phyloP scores from a whole-genome alignment of 1,139 yeast species.

The Zhuliangozyma parablackwelliae region DNA sequence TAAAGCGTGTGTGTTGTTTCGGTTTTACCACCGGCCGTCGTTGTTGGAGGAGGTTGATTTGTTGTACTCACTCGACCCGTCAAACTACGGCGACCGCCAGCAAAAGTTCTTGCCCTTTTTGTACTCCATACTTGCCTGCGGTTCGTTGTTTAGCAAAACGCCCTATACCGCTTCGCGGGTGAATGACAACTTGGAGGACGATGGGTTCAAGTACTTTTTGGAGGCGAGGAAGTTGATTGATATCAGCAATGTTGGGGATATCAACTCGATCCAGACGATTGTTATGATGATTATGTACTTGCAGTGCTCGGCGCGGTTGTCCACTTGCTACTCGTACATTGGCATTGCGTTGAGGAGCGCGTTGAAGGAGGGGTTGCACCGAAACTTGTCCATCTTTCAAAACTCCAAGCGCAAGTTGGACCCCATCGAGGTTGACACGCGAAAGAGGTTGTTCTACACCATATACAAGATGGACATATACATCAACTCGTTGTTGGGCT shows the following conservation, averaged over 20 bases:
- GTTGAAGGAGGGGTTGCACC: conserved; percentile 79
- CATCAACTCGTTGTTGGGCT: conserved; percentile 82
- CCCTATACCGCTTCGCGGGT: conserved; percentile 26
- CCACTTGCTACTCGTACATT: conserved; percentile 87
- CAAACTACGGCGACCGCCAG: conserved; percentile 66
- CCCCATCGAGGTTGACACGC: conserved; percentile 80
- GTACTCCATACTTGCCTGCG: conserved; percentile 54
- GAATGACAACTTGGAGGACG: conserved; percentile 57
- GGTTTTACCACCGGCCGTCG: conserved; percentile 84
- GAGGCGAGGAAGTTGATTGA: conserved; percentile 79
- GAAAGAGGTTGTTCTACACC: conserved; percentile 84
- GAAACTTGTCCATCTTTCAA: conserved; percentile 56
- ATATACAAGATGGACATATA: conserved; percentile 89
- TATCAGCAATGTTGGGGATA: conserved; percentile 46
- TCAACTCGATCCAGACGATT: conserved; percentile 60
- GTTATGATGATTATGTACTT: conserved; percentile 70
- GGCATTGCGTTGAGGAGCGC: conserved; percentile 92
- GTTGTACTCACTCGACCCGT: conserved; percentile 59
- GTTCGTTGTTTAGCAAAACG: conserved; percentile 61
- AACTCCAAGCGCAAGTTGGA: conserved; percentile 52
- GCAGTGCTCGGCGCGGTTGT: conserved; percentile 85
- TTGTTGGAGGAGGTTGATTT: conserved; percentile 52
- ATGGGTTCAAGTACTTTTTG: conserved; percentile 77
- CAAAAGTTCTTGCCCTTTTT: conserved; percentile 74
- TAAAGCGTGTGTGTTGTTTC: conserved; percentile 76